Base-by-base conservation (phyloP, 2,329 filamentous ascomycete genomes). In the Sphaceloma murrayae region DNA sequence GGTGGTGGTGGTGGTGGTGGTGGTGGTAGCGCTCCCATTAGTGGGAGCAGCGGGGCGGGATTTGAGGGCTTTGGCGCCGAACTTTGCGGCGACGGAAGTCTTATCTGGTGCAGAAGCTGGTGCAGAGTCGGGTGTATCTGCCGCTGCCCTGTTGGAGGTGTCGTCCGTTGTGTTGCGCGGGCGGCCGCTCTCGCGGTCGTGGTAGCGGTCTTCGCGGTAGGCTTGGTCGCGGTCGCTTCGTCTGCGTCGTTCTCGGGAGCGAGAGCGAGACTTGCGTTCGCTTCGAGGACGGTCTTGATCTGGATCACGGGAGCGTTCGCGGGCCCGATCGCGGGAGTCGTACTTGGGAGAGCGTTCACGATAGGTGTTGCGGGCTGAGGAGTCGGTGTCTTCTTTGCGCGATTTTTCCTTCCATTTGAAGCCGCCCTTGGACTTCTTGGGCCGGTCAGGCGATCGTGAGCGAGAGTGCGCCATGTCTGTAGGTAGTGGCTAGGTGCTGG, bases 181-280 rank as follows among this genome's bases (percentile, higher is more conserved):
- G 43, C 40, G 43, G 45, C 45, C 45, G 27, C 40, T 32, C 4
- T 64, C 56, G 8, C 60, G 61, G 4, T 64, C 56, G 8, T 60
- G 61, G 43, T 65, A 60, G 29, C 60, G 54, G 46, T 68, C 63
- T 13, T 64, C 61, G 14, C 57, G 55, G 31, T 63, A 59, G 8
- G 58, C 56, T 33, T 58, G 57, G 36, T 40, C 36, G 32, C 58
- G 54, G 31, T 53, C 46, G 31, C 49, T 44, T 30, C 40, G 22
- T 22, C 58, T 55, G 29, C 55, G 46, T 1, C 30, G 10, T 11
- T 43, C 33, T 4, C 50, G 34, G 7, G 22, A 21, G 18, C 38
- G 36, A 29, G 43, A 39, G 22, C 13, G 34, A 29, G 30, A 43
- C n/a, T 34, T 31, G 21, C 45, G 36, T 13, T 31, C 36, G 17